These are phyloP conservation scores for Alternaria sp. DNA, from an alignment of 2,329 filamentous ascomycete species.

Conservation along the genomic window DNA sequence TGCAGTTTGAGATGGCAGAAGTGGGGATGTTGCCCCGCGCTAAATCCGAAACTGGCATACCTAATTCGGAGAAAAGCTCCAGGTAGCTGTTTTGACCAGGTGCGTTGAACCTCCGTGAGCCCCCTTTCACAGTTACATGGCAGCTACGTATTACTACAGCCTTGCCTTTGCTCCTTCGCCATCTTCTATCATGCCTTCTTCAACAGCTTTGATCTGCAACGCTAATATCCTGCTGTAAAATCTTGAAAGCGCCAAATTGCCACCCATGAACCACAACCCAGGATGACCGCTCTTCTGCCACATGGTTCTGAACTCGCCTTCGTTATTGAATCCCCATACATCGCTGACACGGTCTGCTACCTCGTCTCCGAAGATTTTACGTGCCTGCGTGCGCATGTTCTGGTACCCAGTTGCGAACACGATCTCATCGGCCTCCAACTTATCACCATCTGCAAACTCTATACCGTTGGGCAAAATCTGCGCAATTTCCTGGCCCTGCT, in stretches of 20 bases:
- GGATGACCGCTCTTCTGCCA: slow-evolving; percentile 50
- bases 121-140: neutral
- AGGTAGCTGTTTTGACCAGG: neutral
- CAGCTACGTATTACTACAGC: slow-evolving; percentile 5
- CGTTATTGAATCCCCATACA: slow-evolving; percentile 57
- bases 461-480: slow-evolving; percentile 53
- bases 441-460: slow-evolving; percentile 55
- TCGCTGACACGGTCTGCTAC: slow-evolving; percentile 55
- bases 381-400: slow-evolving; percentile 54
- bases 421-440: slow-evolving; percentile 57
- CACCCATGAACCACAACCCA: slow-evolving; percentile 58
- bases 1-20: slow-evolving; percentile 14
- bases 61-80: slow-evolving; percentile 2
- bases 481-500: slow-evolving; percentile 50
- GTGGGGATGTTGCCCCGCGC: slow-evolving; percentile 20
- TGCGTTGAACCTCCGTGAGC: neutral
- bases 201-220: slow-evolving; percentile 57
- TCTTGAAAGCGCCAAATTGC: slow-evolving; percentile 53
- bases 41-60: slow-evolving; percentile 12
- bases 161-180: slow-evolving; percentile 4
- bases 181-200: slow-evolving; percentile 34
- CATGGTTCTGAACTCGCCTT: slow-evolving; percentile 58
- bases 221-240: slow-evolving; percentile 61
- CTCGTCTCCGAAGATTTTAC: slow-evolving; percentile 53
- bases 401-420: slow-evolving; percentile 59